Percentiles rank a stretch among this genome's conserved stretches.
These are phyloP conservation scores for Penicillium alfredii DNA, from an alignment of 495 filamentous ascomycete genomes.

Conservation along the genomic window DNA sequence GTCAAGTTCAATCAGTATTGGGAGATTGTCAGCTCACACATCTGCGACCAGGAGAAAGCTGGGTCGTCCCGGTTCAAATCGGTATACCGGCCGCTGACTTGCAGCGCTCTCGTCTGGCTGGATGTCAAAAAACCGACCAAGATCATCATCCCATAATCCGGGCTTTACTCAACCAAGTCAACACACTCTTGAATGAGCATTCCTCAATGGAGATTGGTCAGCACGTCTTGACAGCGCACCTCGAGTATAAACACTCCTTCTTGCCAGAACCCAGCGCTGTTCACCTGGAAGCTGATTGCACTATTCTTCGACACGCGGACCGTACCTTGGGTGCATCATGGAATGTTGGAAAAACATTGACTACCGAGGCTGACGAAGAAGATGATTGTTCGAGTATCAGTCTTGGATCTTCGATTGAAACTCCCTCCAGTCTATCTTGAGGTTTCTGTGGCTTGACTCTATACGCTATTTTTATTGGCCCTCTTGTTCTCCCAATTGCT, in stretches of 20 bases:
- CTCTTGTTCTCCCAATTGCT: too few species aligned
- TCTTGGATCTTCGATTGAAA: conserved; percentile 1
- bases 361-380: neutral
- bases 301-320: conserved; percentile 6
- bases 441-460: neutral
- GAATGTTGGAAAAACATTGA: neutral
- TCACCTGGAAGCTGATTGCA: conserved; percentile 14
- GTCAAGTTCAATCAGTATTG: conserved; percentile 10
- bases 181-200: conserved; percentile 12
- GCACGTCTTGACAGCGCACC: conserved; percentile 13
- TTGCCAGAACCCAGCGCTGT: conserved; percentile 10
- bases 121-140: neutral
- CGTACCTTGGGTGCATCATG: neutral
- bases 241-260: conserved; percentile 20
- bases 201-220: conserved; percentile 10
- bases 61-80: conserved; percentile 16
- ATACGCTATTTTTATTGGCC: conserved; percentile 1
- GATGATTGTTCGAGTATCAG: conserved; percentile 3
- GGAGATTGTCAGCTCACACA: conserved; percentile 5
- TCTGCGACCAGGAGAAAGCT: conserved; percentile 22
- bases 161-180: conserved; percentile 15
- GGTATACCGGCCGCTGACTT: conserved; percentile 6
- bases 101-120: neutral
- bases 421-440: too few species aligned
- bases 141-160: conserved; percentile 7